phyloP scores from a whole-genome alignment of 371 early-diverging fungal genomes.

The Circinella minor region DNA sequence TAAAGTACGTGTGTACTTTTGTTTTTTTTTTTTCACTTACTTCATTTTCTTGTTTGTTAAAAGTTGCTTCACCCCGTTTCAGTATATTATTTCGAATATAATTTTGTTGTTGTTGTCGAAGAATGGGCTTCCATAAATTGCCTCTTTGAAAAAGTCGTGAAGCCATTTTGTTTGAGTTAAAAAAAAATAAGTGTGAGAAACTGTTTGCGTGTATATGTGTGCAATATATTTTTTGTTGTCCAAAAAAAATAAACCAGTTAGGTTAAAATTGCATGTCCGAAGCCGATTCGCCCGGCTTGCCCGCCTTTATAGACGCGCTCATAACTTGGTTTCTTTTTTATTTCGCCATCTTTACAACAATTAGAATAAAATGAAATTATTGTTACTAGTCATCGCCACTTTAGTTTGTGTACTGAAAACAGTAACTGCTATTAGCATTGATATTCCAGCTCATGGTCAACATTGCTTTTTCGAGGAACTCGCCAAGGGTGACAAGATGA shows the following conservation, averaged over 20 bases:
- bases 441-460: constrained; percentile 52
- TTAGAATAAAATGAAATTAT: not conserved
- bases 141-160: not conserved
- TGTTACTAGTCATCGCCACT: constrained; percentile 6
- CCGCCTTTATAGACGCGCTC: not conserved
- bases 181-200: too few relatives aligned
- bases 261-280: not conserved
- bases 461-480: constrained; percentile 71
- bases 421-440: constrained; percentile 36
- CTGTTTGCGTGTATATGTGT: not conserved
- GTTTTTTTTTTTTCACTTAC: not conserved
- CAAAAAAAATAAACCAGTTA: not conserved
- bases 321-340: too few relatives aligned
- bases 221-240: not conserved
- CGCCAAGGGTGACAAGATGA: constrained; percentile 60
- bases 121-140: not conserved
- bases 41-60: not conserved
- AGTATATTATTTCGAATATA: not conserved
- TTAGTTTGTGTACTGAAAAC: constrained; percentile 8
- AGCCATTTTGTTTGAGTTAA: not conserved
- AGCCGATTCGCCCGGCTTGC: not conserved
- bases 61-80: not conserved
- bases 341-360: constrained; percentile 1
- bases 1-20: not conserved
- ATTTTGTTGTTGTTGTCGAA: constrained; percentile 7